These are phyloP conservation scores for Thalassiosira livingstoniorum DNA, from an alignment of 352 stramenopile species.

Conservation along the genomic window DNA sequence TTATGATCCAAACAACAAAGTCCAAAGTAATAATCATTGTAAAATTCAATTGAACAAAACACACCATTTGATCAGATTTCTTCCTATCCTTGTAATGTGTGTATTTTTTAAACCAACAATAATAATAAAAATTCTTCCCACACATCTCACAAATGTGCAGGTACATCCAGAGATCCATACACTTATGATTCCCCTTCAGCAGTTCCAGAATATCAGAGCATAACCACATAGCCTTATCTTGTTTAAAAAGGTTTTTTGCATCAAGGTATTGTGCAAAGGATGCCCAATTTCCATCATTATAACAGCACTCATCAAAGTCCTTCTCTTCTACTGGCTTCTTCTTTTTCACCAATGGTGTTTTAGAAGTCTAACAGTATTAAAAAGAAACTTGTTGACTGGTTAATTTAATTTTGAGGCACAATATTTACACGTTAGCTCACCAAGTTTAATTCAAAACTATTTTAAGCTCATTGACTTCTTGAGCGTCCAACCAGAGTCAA, in stretches of 20 bases:
- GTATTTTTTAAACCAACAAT: not conserved
- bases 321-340: not conserved
- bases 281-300: not conserved
- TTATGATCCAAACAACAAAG: not conserved
- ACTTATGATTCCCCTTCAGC: not conserved
- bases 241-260: not conserved
- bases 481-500: not conserved
- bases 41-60: not conserved
- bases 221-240: not conserved
- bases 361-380: not conserved
- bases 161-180: not conserved
- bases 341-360: not conserved
- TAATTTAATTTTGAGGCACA: no score
- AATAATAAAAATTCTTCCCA: not conserved
- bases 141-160: not conserved
- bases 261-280: not conserved
- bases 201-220: not conserved
- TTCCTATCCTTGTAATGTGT: not conserved
- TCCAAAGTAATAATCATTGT: not conserved
- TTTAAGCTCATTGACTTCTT: not conserved
- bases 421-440: no score
- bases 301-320: not conserved
- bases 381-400: not conserved
- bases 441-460: no score
- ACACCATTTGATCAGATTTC: not conserved